phyloP scores from a whole-genome alignment of 371 early-diverging fungal genomes.

The Circinella umbellata region DNA sequence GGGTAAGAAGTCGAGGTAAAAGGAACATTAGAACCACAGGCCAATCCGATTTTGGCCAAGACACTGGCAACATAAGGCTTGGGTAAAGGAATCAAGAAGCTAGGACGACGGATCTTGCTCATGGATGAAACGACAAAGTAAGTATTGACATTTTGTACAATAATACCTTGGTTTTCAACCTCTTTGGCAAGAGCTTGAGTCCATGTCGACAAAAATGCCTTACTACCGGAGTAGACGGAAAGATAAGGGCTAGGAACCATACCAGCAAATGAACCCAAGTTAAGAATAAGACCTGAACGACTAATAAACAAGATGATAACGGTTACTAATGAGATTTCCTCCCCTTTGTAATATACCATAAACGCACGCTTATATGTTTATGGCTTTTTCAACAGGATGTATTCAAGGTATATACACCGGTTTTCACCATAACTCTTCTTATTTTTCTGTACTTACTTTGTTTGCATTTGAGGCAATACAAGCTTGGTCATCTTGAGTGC shows the following conservation, averaged over 20 bases:
- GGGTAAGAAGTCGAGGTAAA: slow-evolving; percentile 81
- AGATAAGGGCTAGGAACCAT: slow-evolving; percentile 88
- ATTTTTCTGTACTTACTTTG: slow-evolving; percentile 34
- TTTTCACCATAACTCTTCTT: not conserved
- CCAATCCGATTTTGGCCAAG: slow-evolving; percentile 76
- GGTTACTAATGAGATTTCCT: no score
- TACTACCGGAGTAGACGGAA: slow-evolving; percentile 93
- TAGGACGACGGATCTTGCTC: slow-evolving; percentile 88
- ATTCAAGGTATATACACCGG: no score
- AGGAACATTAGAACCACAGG: slow-evolving; percentile 73
- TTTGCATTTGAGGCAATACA: slow-evolving; percentile 80
- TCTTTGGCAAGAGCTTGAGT: slow-evolving; percentile 91
- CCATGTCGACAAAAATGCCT: slow-evolving; percentile 92
- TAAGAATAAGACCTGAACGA: slow-evolving; percentile 87
- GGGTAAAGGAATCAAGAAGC: slow-evolving; percentile 81
- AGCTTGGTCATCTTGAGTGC: slow-evolving; percentile 85
- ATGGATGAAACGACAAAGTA: slow-evolving; percentile 93
- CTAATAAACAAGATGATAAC: slow-evolving; percentile 33
- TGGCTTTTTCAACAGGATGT: no score
- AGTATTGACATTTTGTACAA: slow-evolving; percentile 90
- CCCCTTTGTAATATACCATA: no score
- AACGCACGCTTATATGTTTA: no score
- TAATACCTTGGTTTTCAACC: slow-evolving; percentile 71
- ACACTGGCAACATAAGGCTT: slow-evolving; percentile 80
- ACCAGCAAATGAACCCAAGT: slow-evolving; percentile 94